These are phyloP conservation scores for Orychophragmus violaceus DNA, from an alignment of 345 rosid species.

Conservation along the genomic window DNA sequence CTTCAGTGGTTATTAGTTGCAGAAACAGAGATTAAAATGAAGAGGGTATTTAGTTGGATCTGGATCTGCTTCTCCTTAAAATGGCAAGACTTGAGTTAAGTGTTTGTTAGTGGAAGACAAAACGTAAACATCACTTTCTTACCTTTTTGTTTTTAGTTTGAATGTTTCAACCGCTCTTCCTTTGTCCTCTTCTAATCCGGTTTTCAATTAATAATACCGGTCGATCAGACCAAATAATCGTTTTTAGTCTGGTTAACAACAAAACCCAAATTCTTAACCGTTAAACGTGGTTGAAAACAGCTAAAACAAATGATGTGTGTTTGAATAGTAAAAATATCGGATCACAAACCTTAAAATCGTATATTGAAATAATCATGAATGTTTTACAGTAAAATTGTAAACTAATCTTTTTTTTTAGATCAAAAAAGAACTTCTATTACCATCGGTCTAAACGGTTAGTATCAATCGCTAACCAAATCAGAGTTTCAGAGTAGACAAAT, in stretches of 20 bases:
- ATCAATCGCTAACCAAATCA: too few relatives aligned
- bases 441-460: background rate
- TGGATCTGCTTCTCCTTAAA: slow-evolving; percentile 10
- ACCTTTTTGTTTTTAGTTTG: slow-evolving; percentile 20
- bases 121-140: slow-evolving; percentile 32
- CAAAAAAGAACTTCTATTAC: too few relatives aligned
- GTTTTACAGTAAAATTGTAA: background rate
- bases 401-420: background rate
- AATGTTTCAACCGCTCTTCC: slow-evolving; percentile 3
- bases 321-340: background rate
- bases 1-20: slow-evolving; percentile 5
- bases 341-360: background rate
- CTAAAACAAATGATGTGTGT: background rate
- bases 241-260: background rate
- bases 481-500: too few relatives aligned
- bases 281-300: background rate
- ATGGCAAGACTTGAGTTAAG: background rate
- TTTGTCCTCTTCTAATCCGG: slow-evolving; percentile 6
- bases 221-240: background rate
- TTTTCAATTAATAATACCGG: background rate
- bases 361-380: background rate
- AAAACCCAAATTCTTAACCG: background rate
- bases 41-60: slow-evolving; percentile 14
- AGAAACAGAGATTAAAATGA: background rate
- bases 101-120: slow-evolving; percentile 32